Percentiles rank a stretch among this genome's conserved stretches.
These are phyloP conservation scores for Salix viminalis DNA, from an alignment of 345 rosid species.

Conservation along the genomic window DNA sequence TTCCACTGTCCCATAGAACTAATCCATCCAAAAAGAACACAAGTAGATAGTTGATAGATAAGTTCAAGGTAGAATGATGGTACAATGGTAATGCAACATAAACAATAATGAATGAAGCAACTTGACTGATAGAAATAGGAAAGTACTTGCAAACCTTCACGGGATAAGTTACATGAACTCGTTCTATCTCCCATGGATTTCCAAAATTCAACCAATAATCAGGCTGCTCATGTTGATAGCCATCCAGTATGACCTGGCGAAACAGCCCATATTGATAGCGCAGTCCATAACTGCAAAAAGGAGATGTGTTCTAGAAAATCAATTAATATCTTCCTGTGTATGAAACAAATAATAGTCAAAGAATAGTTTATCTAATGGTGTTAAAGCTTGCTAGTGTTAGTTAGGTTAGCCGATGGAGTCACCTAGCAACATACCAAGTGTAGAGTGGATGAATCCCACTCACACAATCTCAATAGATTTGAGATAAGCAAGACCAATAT, in stretches of 20 bases:
- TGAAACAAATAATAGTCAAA: too few relatives aligned
- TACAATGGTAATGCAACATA: neutral
- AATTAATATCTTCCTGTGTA: neutral
- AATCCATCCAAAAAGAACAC: conserved; percentile 15
- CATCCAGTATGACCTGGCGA: conserved; percentile 48
- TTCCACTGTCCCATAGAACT: conserved; percentile 44
- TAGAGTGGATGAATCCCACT: too few relatives aligned
- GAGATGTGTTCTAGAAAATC: neutral
- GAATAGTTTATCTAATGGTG: neutral
- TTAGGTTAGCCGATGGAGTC: too few relatives aligned
- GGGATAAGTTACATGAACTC: conserved; percentile 39
- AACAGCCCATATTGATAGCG: conserved; percentile 49
- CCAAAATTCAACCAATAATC: conserved; percentile 52
- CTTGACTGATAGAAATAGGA: conserved; percentile 1
- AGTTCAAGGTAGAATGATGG: neutral
- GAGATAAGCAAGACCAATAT: neutral
- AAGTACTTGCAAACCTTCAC: conserved; percentile 41
- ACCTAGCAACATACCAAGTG: too few relatives aligned
- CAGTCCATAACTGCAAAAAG: conserved; percentile 36
- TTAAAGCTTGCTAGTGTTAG: too few relatives aligned
- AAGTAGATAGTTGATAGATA: neutral
- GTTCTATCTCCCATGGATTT: conserved; percentile 52
- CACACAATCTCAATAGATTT: neutral
- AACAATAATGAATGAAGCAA: conserved; percentile 1
- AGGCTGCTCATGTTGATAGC: conserved; percentile 47